Base-by-base conservation (phyloP, 768 basidiomycete species). In the Cystofilobasidium macerans region DNA sequence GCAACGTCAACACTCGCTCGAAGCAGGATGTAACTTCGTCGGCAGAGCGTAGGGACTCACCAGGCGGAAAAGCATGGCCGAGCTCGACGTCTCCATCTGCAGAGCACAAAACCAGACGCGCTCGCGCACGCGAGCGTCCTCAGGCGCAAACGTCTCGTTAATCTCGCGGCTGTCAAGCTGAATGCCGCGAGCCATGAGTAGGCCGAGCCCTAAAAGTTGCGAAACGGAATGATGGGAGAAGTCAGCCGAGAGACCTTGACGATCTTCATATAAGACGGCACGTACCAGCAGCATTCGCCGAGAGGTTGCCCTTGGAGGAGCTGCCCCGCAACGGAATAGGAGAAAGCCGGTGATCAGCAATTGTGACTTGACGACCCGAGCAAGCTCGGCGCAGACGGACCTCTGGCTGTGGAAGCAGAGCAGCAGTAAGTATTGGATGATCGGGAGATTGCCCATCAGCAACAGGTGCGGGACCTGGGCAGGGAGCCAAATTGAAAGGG, bases 321-420 rank as follows among this genome's bases (percentile, higher is more conserved):
- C 51, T 54, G 51, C 30, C n/a, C n/a, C n/a, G n/a, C 7, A 24
- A 12, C 12, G 30, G 28, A 4, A 16, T 51, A 20, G 7, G 48
- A 9, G 24, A 51, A 20, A 26, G 6, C n/a, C n/a, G 6, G n/a
- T 30, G 11, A 26, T 26, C 48, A 51, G 48, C 13, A 18, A n/a
- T 51, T 4, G 9, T 51, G 9, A 18, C 8, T 13, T 5, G 42
- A 13, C 42, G n/a, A 26, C 24, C 24, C 6, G 36, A 38, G 14
- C 36, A 8, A 14, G 7, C 14, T 38, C 36, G 48, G 28, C 24
- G 48, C 7, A 26, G 20, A 20, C 51, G 51, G 2, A 54, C 51
- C 51, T 54, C 51, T 54, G 51, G 18, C 51, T 54, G 51, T 54
- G 51, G 28, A 30, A 54, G 51, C 51, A 54, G 28, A 54, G 51